Evolutionary conservation across 2,329 filamentous ascomycete species (phyloP).

Genomic region (Teratosphaeria destructans): DNA sequence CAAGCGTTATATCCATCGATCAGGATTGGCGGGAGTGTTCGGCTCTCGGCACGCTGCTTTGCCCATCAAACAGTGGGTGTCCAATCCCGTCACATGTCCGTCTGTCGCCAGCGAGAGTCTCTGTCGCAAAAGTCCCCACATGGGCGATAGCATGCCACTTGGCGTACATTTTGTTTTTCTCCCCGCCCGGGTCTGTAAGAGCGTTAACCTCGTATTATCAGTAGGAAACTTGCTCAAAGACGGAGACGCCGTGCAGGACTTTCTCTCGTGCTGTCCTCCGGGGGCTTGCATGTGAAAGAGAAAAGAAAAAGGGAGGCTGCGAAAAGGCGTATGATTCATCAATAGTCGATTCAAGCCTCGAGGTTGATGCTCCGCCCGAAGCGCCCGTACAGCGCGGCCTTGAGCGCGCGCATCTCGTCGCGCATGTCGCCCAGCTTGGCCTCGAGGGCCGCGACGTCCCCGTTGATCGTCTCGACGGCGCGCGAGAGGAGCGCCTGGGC

Average conservation of each 20-base stretch:
- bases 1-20: no score
- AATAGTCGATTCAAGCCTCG: constrained; percentile 47
- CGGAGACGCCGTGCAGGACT: neutral
- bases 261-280: neutral
- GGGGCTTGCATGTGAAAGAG: neutral
- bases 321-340: neutral
- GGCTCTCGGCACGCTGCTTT: no score
- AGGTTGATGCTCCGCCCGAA: constrained; percentile 97
- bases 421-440: constrained; percentile 63
- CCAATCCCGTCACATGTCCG: no score
- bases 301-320: neutral
- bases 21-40: no score
- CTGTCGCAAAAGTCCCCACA: no score
- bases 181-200: no score
- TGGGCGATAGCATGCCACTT: no score
- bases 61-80: no score
- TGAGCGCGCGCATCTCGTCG: constrained; percentile 81
- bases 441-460: constrained; percentile 65
- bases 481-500: constrained; percentile 74
- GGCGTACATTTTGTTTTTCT: no score
- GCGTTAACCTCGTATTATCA: no score
- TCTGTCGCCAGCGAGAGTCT: no score
- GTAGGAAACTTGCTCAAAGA: no score
- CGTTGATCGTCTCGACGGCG: constrained; percentile 63
- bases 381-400: constrained; percentile 84